phyloP scores from a whole-genome alignment of 1,139 yeast genomes.

The Tardiomyces blankii region DNA sequence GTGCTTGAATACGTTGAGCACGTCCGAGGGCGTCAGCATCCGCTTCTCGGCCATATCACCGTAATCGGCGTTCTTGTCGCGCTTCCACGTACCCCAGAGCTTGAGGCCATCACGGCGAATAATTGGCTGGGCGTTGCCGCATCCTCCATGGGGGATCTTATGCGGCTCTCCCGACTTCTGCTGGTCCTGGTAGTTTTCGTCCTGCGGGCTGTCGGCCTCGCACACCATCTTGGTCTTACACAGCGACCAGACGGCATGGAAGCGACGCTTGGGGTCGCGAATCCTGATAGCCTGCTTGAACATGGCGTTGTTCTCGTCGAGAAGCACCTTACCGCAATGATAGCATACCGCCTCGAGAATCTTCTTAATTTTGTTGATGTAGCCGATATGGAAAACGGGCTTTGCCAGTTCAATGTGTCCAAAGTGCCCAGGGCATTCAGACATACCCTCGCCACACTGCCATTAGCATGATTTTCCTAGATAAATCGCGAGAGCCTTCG shows the following conservation, averaged over 20 bases:
- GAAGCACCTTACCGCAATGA: constrained; percentile 91
- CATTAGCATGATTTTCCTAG: constrained; percentile 9
- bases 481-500: too few relatives aligned
- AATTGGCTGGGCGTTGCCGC: constrained; percentile 96
- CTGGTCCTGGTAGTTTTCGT: constrained; percentile 29
- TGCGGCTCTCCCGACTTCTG: constrained; percentile 20
- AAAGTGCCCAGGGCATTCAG: constrained; percentile 98
- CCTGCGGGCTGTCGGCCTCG: constrained; percentile 73
- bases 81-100: constrained; percentile 96
- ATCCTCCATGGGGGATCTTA: constrained; percentile 74
- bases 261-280: constrained; percentile 89
- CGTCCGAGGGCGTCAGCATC: constrained; percentile 77
- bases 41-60: constrained; percentile 90
- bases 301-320: constrained; percentile 71
- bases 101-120: constrained; percentile 93
- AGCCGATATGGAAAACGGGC: constrained; percentile 95
- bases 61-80: constrained; percentile 67
- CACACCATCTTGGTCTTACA: constrained; percentile 92
- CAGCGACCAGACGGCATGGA: constrained; percentile 90
- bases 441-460: constrained; percentile 92
- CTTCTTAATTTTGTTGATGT: constrained; percentile 85
- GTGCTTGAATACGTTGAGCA: constrained; percentile 83
- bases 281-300: constrained; percentile 86
- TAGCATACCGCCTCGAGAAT: constrained; percentile 95
- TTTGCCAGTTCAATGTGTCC: constrained; percentile 98